Evolutionary conservation across 768 basidiomycete genomes (phyloP), one percentile per base, ranked within the genome.

Genomic region (Chiua virens): DNA sequence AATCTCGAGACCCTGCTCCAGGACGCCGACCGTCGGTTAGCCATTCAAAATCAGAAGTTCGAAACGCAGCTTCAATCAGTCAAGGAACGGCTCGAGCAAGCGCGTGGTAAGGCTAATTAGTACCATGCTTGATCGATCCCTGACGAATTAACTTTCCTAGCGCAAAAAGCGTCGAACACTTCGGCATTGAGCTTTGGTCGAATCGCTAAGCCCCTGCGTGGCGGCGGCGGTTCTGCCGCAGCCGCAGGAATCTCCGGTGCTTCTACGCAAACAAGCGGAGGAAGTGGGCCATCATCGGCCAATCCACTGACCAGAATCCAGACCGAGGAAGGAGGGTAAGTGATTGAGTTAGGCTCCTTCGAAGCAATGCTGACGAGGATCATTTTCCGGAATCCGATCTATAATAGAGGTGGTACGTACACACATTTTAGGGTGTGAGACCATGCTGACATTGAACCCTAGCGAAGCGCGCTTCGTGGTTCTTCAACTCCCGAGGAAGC

Each of bases 191-290:
- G 78, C 69, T 93, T 95, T 72, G 94, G 95, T 38, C 83, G 96
- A 36, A 98, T 99, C 56, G 96, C 96, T 30, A 98, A 98, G 73
- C 97, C 97, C 23, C 75, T 99, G 49, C 81, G 96, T 58, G 97
- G 96, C 14, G 93, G 92, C 20, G 95, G 96, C 38, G 93, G 93
- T 50, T 69, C 69, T 50, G 58, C 61, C 14, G 71, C 65, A 7
- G 66, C 67, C 30, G 75, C 75, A 35, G 73, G 74, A 18, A 70
- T 71, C 42, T 61, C 73, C 34, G 62, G 79, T 20, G 69, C 67
- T 39, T 64, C 74, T 37, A 61, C 72, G 43, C 73, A 79, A 50
- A 70, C 75, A 47, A 55, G 72, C 49, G 66, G 62, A 53, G 69
- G 75, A 32, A 71, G 75, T 27, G 71, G 72, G n/a, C 70, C 79